Evolutionary conservation across 1,284 basidiomycete species (phyloP).

Genomic region (Puccinia horiana): DNA sequence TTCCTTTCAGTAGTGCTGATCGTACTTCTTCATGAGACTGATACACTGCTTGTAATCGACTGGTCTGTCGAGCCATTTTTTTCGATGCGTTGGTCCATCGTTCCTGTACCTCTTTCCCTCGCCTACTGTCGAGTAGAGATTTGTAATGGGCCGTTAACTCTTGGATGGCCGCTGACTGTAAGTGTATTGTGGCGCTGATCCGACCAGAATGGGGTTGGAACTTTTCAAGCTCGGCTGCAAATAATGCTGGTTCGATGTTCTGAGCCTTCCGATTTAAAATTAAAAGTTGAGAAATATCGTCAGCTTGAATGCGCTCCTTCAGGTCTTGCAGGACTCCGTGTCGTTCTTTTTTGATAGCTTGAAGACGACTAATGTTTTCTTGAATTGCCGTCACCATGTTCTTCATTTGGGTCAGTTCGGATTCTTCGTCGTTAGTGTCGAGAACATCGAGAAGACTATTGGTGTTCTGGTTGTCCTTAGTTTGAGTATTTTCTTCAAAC

Average conservation of each 20-base stretch:
- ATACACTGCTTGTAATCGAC: conserved; percentile 71
- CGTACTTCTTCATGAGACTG: conserved; percentile 83
- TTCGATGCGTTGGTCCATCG: conserved; percentile 79
- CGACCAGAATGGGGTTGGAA: conserved; percentile 87
- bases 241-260: conserved; percentile 80
- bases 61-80: conserved; percentile 71
- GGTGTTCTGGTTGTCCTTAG: conserved; percentile 63
- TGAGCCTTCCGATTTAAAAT: conserved; percentile 79
- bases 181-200: conserved; percentile 72
- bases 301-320: conserved; percentile 92
- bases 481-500: conserved; percentile 67
- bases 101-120: conserved; percentile 69
- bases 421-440: conserved; percentile 65
- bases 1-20: conserved; percentile 74
- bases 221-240: conserved; percentile 90
- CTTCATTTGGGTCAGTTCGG: conserved; percentile 68
- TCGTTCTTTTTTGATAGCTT: conserved; percentile 80
- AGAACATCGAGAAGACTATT: conserved; percentile 60
- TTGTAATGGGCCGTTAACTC: conserved; percentile 56
- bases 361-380: conserved; percentile 72
- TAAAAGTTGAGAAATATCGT: conserved; percentile 93
- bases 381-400: conserved; percentile 74
- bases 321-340: conserved; percentile 85
- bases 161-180: conserved; percentile 70
- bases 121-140: conserved; percentile 72